Conservation (phyloP, 768 basidiomycete species). For the Suillus subalutaceus region DNA sequence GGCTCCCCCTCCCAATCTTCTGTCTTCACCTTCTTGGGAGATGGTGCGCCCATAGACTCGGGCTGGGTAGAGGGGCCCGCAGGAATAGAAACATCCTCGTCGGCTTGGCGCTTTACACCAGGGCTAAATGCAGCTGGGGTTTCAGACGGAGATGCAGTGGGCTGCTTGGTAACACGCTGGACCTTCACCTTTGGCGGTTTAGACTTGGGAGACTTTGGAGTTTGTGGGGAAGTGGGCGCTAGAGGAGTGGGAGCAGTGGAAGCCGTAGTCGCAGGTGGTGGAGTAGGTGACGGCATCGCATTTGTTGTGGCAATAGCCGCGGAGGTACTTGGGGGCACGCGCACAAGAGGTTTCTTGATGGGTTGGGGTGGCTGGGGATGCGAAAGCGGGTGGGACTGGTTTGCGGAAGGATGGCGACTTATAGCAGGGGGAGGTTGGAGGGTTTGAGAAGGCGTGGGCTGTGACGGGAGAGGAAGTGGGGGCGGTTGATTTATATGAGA, state of each 20-base stretch:
- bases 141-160: constrained; percentile 40
- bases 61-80: constrained; percentile 34
- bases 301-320: constrained; percentile 13
- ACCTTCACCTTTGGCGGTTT: constrained; percentile 54
- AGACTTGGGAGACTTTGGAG: constrained; percentile 70
- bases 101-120: constrained; percentile 38
- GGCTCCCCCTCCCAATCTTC: constrained; percentile 66
- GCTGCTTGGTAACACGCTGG: constrained; percentile 33
- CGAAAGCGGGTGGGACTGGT: constrained; percentile 21
- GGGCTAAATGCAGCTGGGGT: constrained; percentile 25
- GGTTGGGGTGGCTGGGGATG: constrained; percentile 14
- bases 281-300: constrained; percentile 38
- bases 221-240: constrained; percentile 58
- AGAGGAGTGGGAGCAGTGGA: constrained; percentile 44
- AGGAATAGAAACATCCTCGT: constrained; percentile 34
- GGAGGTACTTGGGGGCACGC: constrained; percentile 29
- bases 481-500: constrained; percentile 8
- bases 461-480: constrained; percentile 17
- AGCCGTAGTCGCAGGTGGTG: constrained; percentile 57
- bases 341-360: constrained; percentile 20
- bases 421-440: constrained; percentile 22
- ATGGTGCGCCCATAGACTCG: constrained; percentile 51
- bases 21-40: constrained; percentile 71
- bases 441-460: constrained; percentile 22
- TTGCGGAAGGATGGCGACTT: constrained; percentile 34